Evolutionary conservation across 2,329 filamentous ascomycete species (phyloP).

Genomic region (Colletotrichum scovillei): DNA sequence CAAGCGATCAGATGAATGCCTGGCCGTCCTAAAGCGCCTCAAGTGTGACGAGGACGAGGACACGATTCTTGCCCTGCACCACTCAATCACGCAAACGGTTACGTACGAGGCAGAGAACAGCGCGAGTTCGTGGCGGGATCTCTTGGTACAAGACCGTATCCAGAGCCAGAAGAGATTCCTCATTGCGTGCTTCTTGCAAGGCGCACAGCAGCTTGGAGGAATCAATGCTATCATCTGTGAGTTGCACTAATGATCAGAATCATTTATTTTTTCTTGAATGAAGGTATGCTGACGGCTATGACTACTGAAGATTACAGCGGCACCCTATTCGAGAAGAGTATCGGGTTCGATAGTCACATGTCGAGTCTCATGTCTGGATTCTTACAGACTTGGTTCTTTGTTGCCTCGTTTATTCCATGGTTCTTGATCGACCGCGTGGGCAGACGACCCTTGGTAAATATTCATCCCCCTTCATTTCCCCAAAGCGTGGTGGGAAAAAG

Average conservation of each 20-base stretch:
- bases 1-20: conserved; percentile 49
- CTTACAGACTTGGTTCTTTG: conserved; percentile 59
- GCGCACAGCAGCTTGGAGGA: conserved; percentile 58
- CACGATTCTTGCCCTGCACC: conserved; percentile 41
- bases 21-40: conserved; percentile 52
- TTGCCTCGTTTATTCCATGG: conserved; percentile 56
- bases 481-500: neutral
- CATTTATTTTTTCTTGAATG: neutral
- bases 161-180: conserved; percentile 45
- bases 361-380: conserved; percentile 64
- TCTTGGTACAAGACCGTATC: conserved; percentile 47
- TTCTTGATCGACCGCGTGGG: conserved; percentile 59
- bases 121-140: conserved; percentile 42
- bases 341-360: conserved; percentile 54
- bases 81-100: conserved; percentile 46
- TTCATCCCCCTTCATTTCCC: neutral
- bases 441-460: conserved; percentile 43
- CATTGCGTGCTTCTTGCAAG: conserved; percentile 45
- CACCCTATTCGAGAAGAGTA: conserved; percentile 57
- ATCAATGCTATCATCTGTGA: conserved; percentile 61
- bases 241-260: neutral
- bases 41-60: conserved; percentile 38
- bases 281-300: neutral
- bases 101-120: conserved; percentile 47
- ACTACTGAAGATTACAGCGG: conserved; percentile 51